Base-by-base conservation (phyloP, 139 green algal genomes). In the Bryopsis sp. region DNA sequence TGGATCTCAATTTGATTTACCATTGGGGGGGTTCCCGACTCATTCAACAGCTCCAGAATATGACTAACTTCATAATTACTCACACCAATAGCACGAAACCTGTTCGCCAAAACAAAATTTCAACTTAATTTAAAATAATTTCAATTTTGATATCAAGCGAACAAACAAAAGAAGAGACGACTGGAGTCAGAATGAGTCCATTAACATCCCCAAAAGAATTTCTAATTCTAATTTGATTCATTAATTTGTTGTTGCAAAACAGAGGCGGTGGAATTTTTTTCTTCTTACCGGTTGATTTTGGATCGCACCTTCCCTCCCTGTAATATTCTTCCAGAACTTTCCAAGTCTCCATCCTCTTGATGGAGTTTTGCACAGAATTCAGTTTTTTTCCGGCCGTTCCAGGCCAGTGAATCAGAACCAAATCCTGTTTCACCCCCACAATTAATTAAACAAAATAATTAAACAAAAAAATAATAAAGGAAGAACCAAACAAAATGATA, bases 321-420 rank as follows among this genome's bases (percentile, higher is more conserved):
- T 86, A 76, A 35, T 79, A 38, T 5, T 72, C 28, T 39, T 88
- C 74, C 3, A 89, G 35, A 8, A 86, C 84, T 5, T 58, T 68
- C 87, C 87, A 94, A 2, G 84, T 90, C 62, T 90, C 72, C 43
- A 72, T 48, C 15, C 86, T 69, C 71, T 80, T 60, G 37, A 75
- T 19, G 15, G 77, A 64, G 63, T 90, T 85, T 6, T 32, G 2
- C n/a, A 72, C 50, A 2, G 69, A 82, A 2, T 58, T 54, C 2
- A 74, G 29, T 1, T 61, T 19, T 28, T 68, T 63, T n/a, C 76
- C 74, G 0, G 77, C 58, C 1, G 68, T 78, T 0, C 85, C 86
- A 47, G 86, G 86, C 86, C 86, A 93, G 62, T 93, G 86, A 3
- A 93, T 80, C 2, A 93, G 74, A 59, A 92, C 22, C 36, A 90